Evolutionary conservation across 2,329 filamentous ascomycete species (phyloP).

Genomic region (Cladorrhinum sp.): DNA sequence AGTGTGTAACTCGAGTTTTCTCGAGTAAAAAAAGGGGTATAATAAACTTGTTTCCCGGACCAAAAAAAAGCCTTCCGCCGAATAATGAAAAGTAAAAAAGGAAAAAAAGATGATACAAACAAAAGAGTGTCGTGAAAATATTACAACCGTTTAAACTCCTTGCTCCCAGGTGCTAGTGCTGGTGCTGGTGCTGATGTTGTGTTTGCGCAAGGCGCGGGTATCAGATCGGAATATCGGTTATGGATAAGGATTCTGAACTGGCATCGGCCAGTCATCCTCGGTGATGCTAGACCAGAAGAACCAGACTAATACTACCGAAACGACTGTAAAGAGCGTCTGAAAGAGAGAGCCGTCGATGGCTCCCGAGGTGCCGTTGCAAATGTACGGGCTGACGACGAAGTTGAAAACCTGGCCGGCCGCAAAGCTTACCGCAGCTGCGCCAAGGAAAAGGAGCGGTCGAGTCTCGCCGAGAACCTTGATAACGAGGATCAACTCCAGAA

Average conservation of each 20-base stretch:
- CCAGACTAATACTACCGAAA: conserved; percentile 82
- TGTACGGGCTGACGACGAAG: conserved; percentile 86
- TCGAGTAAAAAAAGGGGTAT: not conserved
- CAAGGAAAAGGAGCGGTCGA: conserved; percentile 88
- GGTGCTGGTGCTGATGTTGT: not conserved
- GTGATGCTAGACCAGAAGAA: conserved; percentile 99
- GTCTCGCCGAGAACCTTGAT: conserved; percentile 81
- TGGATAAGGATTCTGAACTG: conserved; percentile 25
- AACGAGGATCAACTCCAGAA: conserved; percentile 80
- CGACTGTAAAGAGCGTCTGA: conserved; percentile 85
- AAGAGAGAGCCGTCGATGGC: conserved; percentile 93
- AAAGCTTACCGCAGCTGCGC: conserved; percentile 73
- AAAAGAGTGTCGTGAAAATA: conserved; percentile 5
- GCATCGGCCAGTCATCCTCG: conserved; percentile 88
- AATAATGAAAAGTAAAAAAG: not conserved
- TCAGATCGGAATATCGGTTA: conserved; percentile 15
- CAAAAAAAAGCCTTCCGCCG: not conserved
- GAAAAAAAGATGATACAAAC: not conserved
- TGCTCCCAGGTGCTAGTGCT: conserved; percentile 2
- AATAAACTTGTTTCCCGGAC: not conserved
- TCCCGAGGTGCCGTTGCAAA: conserved; percentile 77
- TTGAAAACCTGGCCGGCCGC: conserved; percentile 94
- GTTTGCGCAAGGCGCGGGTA: conserved; percentile 13
- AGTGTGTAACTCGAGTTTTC: not conserved
- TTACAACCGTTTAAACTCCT: conserved; percentile 7